These are phyloP conservation scores for Neophaeococcomyces mojaviensis DNA, from an alignment of 2,329 filamentous ascomycete species.

Conservation along the genomic window DNA sequence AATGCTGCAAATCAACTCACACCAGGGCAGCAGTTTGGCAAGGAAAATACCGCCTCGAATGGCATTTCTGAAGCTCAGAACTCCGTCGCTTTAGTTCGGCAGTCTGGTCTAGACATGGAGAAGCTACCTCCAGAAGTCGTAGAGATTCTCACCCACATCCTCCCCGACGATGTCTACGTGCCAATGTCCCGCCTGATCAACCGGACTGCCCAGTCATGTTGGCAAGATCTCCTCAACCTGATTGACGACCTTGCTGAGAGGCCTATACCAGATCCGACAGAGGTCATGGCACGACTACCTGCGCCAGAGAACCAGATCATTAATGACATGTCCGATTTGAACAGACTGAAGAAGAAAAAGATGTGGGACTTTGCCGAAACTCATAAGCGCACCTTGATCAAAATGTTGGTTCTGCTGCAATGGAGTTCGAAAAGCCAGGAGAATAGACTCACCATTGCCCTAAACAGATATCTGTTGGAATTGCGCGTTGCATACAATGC, in stretches of 20 bases:
- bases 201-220: constrained; percentile 74
- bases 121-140: constrained; percentile 6
- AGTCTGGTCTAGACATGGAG: background rate
- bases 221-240: constrained; percentile 66
- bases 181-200: constrained; percentile 67
- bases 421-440: constrained; percentile 76
- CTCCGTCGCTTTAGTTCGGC: background rate
- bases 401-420: constrained; percentile 79
- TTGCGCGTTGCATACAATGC: constrained; percentile 55
- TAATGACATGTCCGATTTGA: constrained; percentile 44
- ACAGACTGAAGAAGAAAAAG: constrained; percentile 65
- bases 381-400: constrained; percentile 81
- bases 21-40: background rate
- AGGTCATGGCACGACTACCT: constrained; percentile 28
- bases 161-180: constrained; percentile 35
- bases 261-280: constrained; percentile 50
- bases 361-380: constrained; percentile 72
- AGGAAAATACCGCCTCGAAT: background rate
- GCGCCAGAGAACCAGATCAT: constrained; percentile 7
- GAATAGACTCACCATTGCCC: constrained; percentile 80
- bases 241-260: constrained; percentile 60
- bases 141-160: constrained; percentile 13
- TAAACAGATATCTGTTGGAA: constrained; percentile 65
- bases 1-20: too few relatives aligned
- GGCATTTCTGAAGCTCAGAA: background rate